Percentiles rank a stretch among this genome's conserved stretches.
Evolutionary conservation across 257 asterid species (phyloP).

Genomic region (Linaria vulgaris): DNA sequence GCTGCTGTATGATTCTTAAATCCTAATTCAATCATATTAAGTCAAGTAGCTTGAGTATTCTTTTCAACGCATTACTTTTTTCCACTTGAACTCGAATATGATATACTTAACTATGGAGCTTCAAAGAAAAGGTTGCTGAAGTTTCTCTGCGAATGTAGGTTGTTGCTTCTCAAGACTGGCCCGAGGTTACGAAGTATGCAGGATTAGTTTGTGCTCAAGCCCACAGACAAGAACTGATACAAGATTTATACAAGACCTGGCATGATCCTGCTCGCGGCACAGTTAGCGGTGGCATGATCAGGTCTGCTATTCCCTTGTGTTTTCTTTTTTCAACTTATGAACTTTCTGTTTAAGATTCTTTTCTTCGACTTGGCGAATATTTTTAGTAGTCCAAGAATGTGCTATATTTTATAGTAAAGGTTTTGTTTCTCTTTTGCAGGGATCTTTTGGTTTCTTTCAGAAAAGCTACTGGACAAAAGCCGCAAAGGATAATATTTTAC

Average conservation of each 20-base stretch:
- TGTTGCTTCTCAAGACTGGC: slow-evolving; percentile 99
- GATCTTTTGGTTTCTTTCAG: slow-evolving; percentile 96
- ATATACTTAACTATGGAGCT: no score
- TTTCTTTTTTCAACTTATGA: neutral
- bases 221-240: slow-evolving; percentile 93
- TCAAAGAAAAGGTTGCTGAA: slow-evolving; percentile 16
- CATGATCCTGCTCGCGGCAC: slow-evolving; percentile 93
- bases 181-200: slow-evolving; percentile 96
- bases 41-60: no score
- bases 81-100: no score
- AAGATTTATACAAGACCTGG: slow-evolving; percentile 97
- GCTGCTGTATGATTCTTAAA: slow-evolving; percentile 70
- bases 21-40: neutral
- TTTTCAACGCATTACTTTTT: no score
- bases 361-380: neutral
- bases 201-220: slow-evolving; percentile 99
- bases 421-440: slow-evolving; percentile 32
- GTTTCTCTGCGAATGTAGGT: slow-evolving; percentile 49
- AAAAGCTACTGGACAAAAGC: slow-evolving; percentile 98
- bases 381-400: no score
- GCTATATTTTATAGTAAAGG: no score
- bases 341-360: neutral
- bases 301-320: slow-evolving; percentile 35
- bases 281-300: slow-evolving; percentile 98
- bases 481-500: slow-evolving; percentile 95